Base-by-base conservation (phyloP, 495 filamentous ascomycete species). In the Aspergillus heteromorphus region DNA sequence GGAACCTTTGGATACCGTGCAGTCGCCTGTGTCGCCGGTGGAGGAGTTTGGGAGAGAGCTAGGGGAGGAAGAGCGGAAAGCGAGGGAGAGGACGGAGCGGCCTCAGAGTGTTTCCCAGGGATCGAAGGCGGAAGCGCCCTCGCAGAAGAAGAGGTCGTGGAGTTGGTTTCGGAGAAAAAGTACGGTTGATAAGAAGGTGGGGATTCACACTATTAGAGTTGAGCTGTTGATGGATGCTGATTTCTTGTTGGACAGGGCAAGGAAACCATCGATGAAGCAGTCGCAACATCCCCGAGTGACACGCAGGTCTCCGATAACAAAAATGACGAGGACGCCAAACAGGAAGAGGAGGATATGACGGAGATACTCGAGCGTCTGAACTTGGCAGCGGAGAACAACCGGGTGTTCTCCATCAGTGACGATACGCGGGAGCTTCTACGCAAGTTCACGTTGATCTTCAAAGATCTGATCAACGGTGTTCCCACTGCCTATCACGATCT, bases 401-500 rank as follows among this genome's bases (percentile, higher is more conserved):
- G 83, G 17, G 86, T 87, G 43, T 90, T 95, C 69, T 85, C 86
- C n/a, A 76, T 96, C 40, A 86, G 88, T 9, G 78, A 83, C 43
- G 90, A 92, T 57, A 91, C 88, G 2, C 80, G 87, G 63, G 84
- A 91, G 55, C 79, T 96, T 3, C 76, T 95, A 34, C 79, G 82
- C 40, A 86, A 86, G 55, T 98, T 98, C 78, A 89, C 88, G 17
- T 72, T 90, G 38, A 85, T 97, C 27, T 84, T 98, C 57, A 92
- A 90, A 62, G 92, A 97, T 67, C 74, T 96, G n/a, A 78, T 89
- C 53, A 92, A 89, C 66, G 92, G 92, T 49, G 92, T 88, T 6
- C 92, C 92, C 20, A 95, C 92, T 0, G 93, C 93, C 13, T 96
- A 95, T 65, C 81, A 86, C 63, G 93, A 98, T 70, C 84, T 98